These are phyloP conservation scores for Tuber melanosporum DNA, from an alignment of 495 filamentous ascomycete genomes.

Conservation along the genomic window DNA sequence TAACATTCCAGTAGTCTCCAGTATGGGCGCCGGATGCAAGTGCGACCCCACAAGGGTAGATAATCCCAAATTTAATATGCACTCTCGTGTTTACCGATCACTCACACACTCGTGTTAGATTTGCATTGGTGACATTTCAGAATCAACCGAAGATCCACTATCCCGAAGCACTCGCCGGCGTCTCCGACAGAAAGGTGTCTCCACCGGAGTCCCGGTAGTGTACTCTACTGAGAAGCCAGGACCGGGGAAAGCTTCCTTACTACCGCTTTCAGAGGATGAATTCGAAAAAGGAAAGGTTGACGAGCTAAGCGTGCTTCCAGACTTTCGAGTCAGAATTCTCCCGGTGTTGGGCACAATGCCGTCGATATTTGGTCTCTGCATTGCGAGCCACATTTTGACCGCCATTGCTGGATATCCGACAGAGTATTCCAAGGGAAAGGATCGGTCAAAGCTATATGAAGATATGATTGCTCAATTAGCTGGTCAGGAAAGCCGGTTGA, in stretches of 20 bases:
- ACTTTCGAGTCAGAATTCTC: conserved; percentile 88
- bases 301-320: conserved; percentile 78
- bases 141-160: conserved; percentile 81
- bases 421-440: conserved; percentile 75
- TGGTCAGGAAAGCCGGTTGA: conserved; percentile 63
- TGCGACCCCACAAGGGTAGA: conserved; percentile 68
- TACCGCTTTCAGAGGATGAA: conserved; percentile 83
- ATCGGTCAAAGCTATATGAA: conserved; percentile 83
- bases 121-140: conserved; percentile 84
- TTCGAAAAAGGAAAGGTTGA: conserved; percentile 79
- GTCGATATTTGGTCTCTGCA: conserved; percentile 82
- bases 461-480: conserved; percentile 62
- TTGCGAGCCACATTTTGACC: conserved; percentile 86
- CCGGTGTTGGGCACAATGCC: conserved; percentile 97
- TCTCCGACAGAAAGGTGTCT: conserved; percentile 72
- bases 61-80: neutral
- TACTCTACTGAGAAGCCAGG: conserved; percentile 90
- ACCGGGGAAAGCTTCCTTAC: conserved; percentile 80
- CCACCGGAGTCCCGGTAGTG: conserved; percentile 77
- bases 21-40: conserved; percentile 97
- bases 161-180: conserved; percentile 75
- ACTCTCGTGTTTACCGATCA: neutral
- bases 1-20: conserved; percentile 72
- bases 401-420: conserved; percentile 79
- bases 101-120: conserved; percentile 43